These are phyloP conservation scores for Hygrocybe coccinea DNA, from an alignment of 768 basidiomycete species.

Conservation along the genomic window DNA sequence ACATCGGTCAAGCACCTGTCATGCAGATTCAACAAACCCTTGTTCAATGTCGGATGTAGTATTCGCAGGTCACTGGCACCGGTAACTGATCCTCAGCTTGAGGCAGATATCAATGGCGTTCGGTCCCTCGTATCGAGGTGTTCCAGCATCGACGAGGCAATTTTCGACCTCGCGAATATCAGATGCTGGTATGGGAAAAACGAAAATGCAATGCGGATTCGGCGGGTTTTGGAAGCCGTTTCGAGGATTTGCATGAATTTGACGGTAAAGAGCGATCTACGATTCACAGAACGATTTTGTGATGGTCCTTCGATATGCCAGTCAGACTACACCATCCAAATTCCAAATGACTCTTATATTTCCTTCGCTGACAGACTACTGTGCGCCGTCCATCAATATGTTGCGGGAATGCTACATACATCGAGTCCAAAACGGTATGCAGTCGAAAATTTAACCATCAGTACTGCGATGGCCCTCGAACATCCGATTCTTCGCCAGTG, in stretches of 20 bases:
- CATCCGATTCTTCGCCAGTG: conserved; percentile 20
- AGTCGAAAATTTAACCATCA: conserved; percentile 10
- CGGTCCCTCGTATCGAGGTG: neutral
- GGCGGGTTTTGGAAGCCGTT: neutral
- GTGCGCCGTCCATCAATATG: neutral
- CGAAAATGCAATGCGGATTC: neutral
- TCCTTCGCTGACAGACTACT: neutral
- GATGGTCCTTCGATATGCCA: no score
- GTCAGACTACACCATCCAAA: neutral
- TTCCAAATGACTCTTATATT: no score
- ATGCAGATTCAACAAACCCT: conserved; percentile 5
- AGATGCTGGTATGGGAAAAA: neutral
- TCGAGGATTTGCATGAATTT: neutral
- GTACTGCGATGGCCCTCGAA: conserved; percentile 18
- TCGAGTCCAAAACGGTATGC: neutral
- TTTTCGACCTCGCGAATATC: neutral
- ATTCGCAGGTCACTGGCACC: neutral
- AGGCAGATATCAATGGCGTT: neutral
- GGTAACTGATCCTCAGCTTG: neutral
- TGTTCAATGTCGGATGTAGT: neutral
- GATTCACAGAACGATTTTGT: neutral
- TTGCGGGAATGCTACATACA: neutral
- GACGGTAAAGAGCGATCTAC: neutral
- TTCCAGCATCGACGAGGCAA: neutral
- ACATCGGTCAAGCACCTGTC: conserved; percentile 9